Percentiles rank a stretch among this genome's conserved stretches.
Conservation (phyloP, 2,329 filamentous ascomycete species). For the Neonectria neomacrospora region DNA sequence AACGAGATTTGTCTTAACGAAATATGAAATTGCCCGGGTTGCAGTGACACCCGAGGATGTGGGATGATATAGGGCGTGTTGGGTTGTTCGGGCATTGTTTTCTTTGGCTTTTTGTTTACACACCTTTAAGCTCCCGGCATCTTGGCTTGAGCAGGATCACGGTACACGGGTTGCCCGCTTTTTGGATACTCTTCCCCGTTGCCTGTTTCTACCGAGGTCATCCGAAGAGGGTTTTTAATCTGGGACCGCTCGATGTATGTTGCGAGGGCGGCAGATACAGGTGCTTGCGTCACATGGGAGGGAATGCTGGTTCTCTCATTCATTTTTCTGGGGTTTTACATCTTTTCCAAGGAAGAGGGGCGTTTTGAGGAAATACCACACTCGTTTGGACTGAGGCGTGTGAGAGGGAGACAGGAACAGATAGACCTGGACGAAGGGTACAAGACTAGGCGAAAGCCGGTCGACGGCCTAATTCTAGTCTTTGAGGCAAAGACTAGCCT, state of each 20-base stretch:
- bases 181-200: slow-evolving; percentile 25
- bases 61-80: slow-evolving; percentile 44
- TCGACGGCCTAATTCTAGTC: slow-evolving; percentile 8
- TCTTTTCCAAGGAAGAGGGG: slow-evolving; percentile 32
- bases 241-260: slow-evolving; percentile 38
- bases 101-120: slow-evolving; percentile 25
- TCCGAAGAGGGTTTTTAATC: slow-evolving; percentile 23
- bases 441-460: slow-evolving; percentile 13
- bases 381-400: slow-evolving; percentile 36
- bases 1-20: slow-evolving; percentile 50
- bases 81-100: slow-evolving; percentile 32
- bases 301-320: slow-evolving; percentile 32
- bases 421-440: slow-evolving; percentile 35
- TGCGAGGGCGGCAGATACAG: slow-evolving; percentile 36
- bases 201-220: slow-evolving; percentile 28
- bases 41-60: slow-evolving; percentile 39
- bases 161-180: slow-evolving; percentile 38
- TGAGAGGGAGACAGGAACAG: slow-evolving; percentile 28
- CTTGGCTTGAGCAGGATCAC: slow-evolving; percentile 32
- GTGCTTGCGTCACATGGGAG: slow-evolving; percentile 29
- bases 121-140: slow-evolving; percentile 35
- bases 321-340: slow-evolving; percentile 21
- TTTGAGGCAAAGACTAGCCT: slow-evolving; percentile 26
- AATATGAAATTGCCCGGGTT: slow-evolving; percentile 44
- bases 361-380: slow-evolving; percentile 43